Percentiles rank a stretch among this genome's conserved stretches.
Evolutionary conservation across 2,329 filamentous ascomycete species (phyloP).

Genomic region (Colletotrichum viniferum): DNA sequence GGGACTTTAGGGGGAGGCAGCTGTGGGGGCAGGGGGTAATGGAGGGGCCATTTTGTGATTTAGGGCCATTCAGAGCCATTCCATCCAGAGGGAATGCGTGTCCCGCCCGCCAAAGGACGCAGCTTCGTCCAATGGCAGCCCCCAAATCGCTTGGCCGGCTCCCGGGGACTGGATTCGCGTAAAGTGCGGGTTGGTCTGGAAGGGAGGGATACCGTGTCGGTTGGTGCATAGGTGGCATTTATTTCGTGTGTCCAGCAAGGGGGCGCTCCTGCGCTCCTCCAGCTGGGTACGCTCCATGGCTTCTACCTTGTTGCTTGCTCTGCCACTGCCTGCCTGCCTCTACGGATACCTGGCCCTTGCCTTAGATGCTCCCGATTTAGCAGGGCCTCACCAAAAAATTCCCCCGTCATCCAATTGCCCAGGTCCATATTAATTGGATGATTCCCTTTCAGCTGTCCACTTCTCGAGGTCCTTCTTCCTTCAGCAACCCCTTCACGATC

Average conservation of each 20-base stretch:
- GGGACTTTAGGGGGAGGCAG: conserved; percentile 11
- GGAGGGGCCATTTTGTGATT: not conserved
- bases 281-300: not conserved
- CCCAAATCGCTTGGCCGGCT: not conserved
- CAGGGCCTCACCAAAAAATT: conserved; percentile 15
- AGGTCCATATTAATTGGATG: conserved; percentile 20
- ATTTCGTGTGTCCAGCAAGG: conserved; percentile 18
- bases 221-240: conserved; percentile 25
- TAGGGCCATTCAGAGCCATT: not conserved
- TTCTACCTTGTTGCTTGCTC: not conserved
- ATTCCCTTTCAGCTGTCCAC: conserved; percentile 15
- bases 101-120: not conserved
- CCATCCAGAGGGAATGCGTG: conserved; percentile 8
- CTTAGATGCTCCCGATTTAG: conserved; percentile 12
- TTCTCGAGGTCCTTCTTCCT: not conserved
- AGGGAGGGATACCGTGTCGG: conserved; percentile 18
- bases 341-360: not conserved
- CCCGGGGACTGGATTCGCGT: conserved; percentile 9
- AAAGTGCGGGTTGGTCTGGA: conserved; percentile 12
- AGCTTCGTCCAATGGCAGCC: not conserved
- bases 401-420: conserved; percentile 7
- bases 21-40: conserved; percentile 13
- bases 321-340: not conserved
- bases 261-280: not conserved
- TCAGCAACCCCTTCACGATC: not conserved